Base-by-base conservation (phyloP, 1,284 basidiomycete species). In the Thelephora terrestris region DNA sequence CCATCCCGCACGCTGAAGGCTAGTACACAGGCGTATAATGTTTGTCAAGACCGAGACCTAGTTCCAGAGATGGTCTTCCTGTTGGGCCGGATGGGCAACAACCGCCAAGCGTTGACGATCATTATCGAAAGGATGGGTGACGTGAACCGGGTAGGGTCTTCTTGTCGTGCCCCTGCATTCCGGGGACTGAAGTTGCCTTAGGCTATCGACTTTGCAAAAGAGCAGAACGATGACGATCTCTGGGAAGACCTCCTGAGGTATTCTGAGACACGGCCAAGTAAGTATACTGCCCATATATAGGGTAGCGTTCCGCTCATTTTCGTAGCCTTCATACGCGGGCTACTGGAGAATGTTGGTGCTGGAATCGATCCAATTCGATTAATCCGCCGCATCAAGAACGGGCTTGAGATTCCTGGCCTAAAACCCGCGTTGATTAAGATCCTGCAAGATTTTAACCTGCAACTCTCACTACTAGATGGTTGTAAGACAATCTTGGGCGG, bases 181-280 rank as follows among this genome's bases (percentile, higher is more conserved):
- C 43, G 17, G 17, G n/a, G 43, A 20, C 17, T 35, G 10, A 42
- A 32, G 18, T 16, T 37, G 5, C 9, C 1, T 3, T 53, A 91
- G 88, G 94, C 95, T 1, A 98, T 99, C 58, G 94, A 97, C 52
- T 99, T 99, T 61, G 95, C 94, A 0, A 95, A 95, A 61, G 94
- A 98, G 63, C 95, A 98, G 64, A 87, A 86, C 50, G 96, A 99
- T 57, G 85, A 93, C 54, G 96, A 99, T 63, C 78, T 99, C 0
- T 99, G 96, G 96, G 95, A 98, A 60, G 93, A 97, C 62, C 74
- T 99, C 10, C 70, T 99, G 18, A 80, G 76, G 51, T 98, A 99
- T 61, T 95, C 95, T 0, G 95, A 98, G 65, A 92, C 90, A 16
- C 74, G 91, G 50, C 96, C 95, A 37, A 68, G 88, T 91, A 50